Percentiles rank a stretch among this genome's conserved stretches.
These are phyloP conservation scores for Fusarium verticillioides DNA, from an alignment of 2,329 filamentous ascomycete genomes.

Conservation along the genomic window DNA sequence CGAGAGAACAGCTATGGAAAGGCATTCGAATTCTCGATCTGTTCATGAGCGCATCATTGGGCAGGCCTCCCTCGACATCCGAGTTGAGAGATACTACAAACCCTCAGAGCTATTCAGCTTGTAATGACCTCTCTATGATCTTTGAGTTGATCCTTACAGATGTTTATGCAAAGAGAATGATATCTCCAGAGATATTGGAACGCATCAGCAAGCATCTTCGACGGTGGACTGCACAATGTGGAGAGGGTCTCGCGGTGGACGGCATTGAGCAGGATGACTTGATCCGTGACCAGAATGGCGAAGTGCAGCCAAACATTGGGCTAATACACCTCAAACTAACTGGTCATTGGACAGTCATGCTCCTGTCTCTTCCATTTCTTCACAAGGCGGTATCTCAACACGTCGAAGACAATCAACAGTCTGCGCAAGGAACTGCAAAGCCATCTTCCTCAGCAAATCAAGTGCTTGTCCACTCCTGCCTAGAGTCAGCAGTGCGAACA, in stretches of 20 bases:
- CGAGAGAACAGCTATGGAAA: slow-evolving; percentile 49
- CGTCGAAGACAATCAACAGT: slow-evolving; percentile 29
- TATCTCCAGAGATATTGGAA: slow-evolving; percentile 45
- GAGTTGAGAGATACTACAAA: slow-evolving; percentile 44
- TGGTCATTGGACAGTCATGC: slow-evolving; percentile 54
- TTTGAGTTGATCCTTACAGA: slow-evolving; percentile 51
- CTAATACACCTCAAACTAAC: slow-evolving; percentile 50
- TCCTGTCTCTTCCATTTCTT: slow-evolving; percentile 51
- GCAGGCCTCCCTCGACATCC: slow-evolving; percentile 48
- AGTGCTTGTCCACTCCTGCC: slow-evolving; percentile 48
- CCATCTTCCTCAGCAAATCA: slow-evolving; percentile 26
- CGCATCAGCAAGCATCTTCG: slow-evolving; percentile 40
- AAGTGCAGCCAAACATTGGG: slow-evolving; percentile 39
- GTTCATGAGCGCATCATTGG: slow-evolving; percentile 49
- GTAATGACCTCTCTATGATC: slow-evolving; percentile 51
- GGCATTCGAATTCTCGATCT: slow-evolving; percentile 48
- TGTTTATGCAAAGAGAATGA: slow-evolving; percentile 49
- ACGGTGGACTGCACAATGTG: slow-evolving; percentile 39
- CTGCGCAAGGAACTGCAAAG: slow-evolving; percentile 10
- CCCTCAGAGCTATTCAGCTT: slow-evolving; percentile 41
- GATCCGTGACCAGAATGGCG: slow-evolving; percentile 25
- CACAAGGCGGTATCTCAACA: slow-evolving; percentile 45
- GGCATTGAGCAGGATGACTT: slow-evolving; percentile 38
- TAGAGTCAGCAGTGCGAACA: slow-evolving; percentile 50
- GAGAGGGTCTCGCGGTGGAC: slow-evolving; percentile 29